Conservation (phyloP, 352 stramenopile species). For the Globisporangium recalcitrans region DNA sequence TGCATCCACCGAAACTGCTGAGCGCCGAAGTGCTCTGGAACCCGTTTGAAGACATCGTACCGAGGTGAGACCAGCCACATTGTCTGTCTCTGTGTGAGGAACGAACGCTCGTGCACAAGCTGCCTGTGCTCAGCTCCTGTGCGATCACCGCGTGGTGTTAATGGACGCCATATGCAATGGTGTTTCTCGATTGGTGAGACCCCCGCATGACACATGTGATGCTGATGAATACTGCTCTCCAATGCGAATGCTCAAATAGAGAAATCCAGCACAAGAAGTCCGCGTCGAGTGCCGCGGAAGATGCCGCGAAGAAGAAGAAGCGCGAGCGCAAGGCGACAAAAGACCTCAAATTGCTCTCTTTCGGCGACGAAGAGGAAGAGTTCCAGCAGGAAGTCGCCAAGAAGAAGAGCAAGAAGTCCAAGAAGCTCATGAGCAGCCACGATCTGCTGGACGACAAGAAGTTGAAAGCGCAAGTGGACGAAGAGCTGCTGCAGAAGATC, state of each 20-base stretch:
- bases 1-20: conserved; percentile 73
- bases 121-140: neutral
- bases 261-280: conserved; percentile 22
- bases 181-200: neutral
- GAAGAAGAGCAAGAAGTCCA: conserved; percentile 43
- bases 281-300: conserved; percentile 18
- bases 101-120: neutral
- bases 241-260: conserved; percentile 4
- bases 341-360: conserved; percentile 94
- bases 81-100: neutral
- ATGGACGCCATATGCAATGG: neutral
- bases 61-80: conserved; percentile 30
- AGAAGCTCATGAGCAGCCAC: conserved; percentile 70
- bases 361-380: conserved; percentile 88
- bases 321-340: conserved; percentile 89
- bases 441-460: conserved; percentile 62
- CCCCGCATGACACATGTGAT: neutral
- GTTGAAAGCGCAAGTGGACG: conserved; percentile 58
- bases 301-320: conserved; percentile 56
- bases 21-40: conserved; percentile 92
- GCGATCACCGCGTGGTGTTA: neutral
- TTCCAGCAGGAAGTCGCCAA: conserved; percentile 45
- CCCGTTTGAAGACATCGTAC: conserved; percentile 94
- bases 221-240: neutral
- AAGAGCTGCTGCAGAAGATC: conserved; percentile 48